phyloP scores from a whole-genome alignment of 495 filamentous ascomycete genomes.

The Hypoxylon cercidicola region DNA sequence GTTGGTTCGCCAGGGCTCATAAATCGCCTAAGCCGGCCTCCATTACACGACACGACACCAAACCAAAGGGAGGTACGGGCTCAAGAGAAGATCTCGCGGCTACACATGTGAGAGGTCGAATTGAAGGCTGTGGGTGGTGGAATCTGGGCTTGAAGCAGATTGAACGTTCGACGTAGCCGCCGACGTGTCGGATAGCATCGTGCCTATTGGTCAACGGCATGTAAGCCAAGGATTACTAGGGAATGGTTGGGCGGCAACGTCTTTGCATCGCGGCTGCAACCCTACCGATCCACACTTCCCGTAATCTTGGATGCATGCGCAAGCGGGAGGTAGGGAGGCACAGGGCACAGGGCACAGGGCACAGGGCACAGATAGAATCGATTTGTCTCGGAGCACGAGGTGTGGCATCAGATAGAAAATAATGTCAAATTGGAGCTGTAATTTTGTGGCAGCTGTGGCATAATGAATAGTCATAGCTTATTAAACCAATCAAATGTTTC shows the following conservation, averaged over 20 bases:
- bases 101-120: conserved; percentile 38
- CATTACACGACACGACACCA: conserved; percentile 28
- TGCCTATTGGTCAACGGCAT: conserved; percentile 24
- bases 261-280: conserved; percentile 45
- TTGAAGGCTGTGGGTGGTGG: conserved; percentile 42
- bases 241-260: conserved; percentile 43
- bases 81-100: conserved; percentile 37
- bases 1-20: background rate
- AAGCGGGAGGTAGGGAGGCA: conserved; percentile 20
- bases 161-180: conserved; percentile 45
- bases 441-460: too few species aligned
- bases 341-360: too few species aligned
- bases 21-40: background rate
- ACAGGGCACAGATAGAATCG: too few species aligned
- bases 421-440: too few species aligned
- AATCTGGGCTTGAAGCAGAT: conserved; percentile 39
- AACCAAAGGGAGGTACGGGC: conserved; percentile 27
- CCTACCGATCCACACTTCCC: conserved; percentile 35
- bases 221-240: conserved; percentile 20
- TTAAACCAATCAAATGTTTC: too few species aligned
- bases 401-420: too few species aligned
- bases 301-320: conserved; percentile 15
- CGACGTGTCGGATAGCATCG: conserved; percentile 24
- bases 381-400: too few species aligned
- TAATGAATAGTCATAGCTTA: too few species aligned